Percentiles rank a stretch among this genome's conserved stretches.
Conservation (phyloP, 208 protist species). For the Leishmania arabica region DNA sequence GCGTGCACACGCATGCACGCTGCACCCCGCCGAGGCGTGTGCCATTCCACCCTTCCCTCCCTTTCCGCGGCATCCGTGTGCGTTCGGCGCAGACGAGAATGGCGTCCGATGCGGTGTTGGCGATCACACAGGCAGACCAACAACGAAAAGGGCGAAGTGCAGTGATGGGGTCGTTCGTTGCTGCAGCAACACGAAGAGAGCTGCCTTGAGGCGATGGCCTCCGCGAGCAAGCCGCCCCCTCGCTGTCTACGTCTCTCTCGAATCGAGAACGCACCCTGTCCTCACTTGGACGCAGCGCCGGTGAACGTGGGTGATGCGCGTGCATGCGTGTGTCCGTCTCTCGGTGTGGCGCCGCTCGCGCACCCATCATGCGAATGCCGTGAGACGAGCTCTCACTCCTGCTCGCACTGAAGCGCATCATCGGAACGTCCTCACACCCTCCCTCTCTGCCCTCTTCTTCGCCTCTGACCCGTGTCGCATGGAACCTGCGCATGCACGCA, state of each 20-base stretch:
- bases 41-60: not conserved
- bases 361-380: not conserved
- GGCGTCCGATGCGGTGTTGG: not conserved
- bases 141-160: no score
- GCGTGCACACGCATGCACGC: not conserved
- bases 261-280: not conserved
- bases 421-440: no score
- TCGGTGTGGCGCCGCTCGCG: not conserved
- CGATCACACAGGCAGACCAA: no score
- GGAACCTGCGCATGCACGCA: not conserved
- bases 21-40: not conserved
- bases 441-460: not conserved
- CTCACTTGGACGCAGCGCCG: not conserved
- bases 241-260: no score
- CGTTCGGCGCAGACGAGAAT: not conserved
- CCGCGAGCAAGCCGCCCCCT: no score
- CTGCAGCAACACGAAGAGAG: no score
- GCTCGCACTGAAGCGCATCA: not conserved
- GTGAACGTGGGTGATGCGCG: not conserved
- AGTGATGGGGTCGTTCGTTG: no score
- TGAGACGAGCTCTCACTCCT: not conserved
- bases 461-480: not conserved
- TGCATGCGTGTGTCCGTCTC: not conserved
- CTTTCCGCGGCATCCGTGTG: not conserved
- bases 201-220: not conserved